phyloP scores from a whole-genome alignment of 2,329 filamentous ascomycete species.

The Falciphora oryzae region DNA sequence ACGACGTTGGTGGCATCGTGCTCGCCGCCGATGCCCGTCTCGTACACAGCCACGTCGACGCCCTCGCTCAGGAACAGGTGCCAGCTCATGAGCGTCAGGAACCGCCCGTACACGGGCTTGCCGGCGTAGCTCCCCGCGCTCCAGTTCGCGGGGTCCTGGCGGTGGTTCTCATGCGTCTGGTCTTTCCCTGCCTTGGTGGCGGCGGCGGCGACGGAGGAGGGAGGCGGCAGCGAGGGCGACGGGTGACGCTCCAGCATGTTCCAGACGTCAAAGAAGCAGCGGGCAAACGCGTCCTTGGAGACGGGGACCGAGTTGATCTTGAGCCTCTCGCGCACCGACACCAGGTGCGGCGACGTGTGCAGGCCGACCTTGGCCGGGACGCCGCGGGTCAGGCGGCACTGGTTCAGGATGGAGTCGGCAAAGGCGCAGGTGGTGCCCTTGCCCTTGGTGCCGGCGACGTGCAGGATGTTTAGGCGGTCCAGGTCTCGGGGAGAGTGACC shows the following conservation, averaged over 20 bases:
- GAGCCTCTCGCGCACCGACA: constrained; percentile 62
- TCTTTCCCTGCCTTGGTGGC: constrained; percentile 15
- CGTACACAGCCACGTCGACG: constrained; percentile 58
- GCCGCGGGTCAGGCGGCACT: constrained; percentile 33
- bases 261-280: constrained; percentile 65
- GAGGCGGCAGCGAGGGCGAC: constrained; percentile 17
- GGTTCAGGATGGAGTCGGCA: constrained; percentile 54
- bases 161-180: background rate
- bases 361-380: constrained; percentile 48
- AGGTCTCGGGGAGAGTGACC: constrained; percentile 49
- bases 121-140: constrained; percentile 26
- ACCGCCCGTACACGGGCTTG: constrained; percentile 54
- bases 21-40: constrained; percentile 59
- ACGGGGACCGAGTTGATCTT: constrained; percentile 54
- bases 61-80: constrained; percentile 60
- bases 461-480: constrained; percentile 58
- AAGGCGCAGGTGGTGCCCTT: constrained; percentile 71
- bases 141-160: constrained; percentile 20
- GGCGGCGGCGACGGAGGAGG: constrained; percentile 27
- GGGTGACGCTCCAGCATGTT: constrained; percentile 38
- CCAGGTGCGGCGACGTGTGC: constrained; percentile 64
- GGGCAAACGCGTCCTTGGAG: constrained; percentile 51
- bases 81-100: constrained; percentile 59
- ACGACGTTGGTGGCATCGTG: constrained; percentile 67
- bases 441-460: constrained; percentile 71